phyloP scores from a whole-genome alignment of 306 rosid species.

The Acacia acuminata region DNA sequence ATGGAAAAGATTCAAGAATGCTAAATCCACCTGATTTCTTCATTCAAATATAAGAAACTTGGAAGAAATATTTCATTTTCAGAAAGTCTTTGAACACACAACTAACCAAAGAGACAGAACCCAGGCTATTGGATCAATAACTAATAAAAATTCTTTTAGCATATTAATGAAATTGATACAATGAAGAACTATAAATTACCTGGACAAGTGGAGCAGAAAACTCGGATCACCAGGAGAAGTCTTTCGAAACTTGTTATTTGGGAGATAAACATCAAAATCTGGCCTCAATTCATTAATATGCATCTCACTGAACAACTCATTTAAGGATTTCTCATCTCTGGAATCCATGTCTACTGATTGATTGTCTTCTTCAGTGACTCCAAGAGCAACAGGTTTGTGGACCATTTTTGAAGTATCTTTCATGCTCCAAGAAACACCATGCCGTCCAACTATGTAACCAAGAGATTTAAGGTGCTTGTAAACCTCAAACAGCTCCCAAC shows the following conservation, averaged over 20 bases:
- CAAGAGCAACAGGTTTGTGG: constrained; percentile 25
- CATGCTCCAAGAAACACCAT: constrained; percentile 66
- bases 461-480: constrained; percentile 81
- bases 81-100: too few relatives aligned
- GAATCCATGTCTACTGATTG: constrained; percentile 33
- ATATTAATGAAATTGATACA: neutral
- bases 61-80: neutral
- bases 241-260: constrained; percentile 80
- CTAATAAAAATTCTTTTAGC: neutral
- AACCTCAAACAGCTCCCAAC: constrained; percentile 84
- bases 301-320: constrained; percentile 46
- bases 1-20: neutral
- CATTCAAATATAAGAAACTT: neutral
- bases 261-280: constrained; percentile 73
- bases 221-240: constrained; percentile 74
- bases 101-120: neutral
- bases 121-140: neutral
- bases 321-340: constrained; percentile 35
- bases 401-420: constrained; percentile 44
- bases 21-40: neutral
- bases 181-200: constrained; percentile 47
- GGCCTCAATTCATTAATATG: constrained; percentile 54
- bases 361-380: constrained; percentile 36
- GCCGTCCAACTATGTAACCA: constrained; percentile 68
- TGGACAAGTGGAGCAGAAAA: constrained; percentile 65